phyloP scores from a whole-genome alignment of 2,329 filamentous ascomycete genomes.

The Rutstroemia sydowiana region DNA sequence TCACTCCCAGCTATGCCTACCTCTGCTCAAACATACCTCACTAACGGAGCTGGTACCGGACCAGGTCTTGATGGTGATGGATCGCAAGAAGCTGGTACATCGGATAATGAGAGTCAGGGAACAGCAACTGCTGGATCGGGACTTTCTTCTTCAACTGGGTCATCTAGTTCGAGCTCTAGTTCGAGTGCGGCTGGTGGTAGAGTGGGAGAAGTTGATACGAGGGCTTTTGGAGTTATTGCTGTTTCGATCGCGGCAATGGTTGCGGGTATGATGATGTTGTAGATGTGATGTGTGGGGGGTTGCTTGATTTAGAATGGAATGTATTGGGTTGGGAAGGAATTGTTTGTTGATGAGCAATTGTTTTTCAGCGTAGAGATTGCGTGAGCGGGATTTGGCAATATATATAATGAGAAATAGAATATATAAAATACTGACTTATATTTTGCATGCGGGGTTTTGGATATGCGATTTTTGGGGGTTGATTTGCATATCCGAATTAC shows the following conservation, averaged over 20 bases:
- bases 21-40: constrained; percentile 35
- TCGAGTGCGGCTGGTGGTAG: not conserved
- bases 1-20: constrained; percentile 43
- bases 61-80: constrained; percentile 32
- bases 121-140: constrained; percentile 23
- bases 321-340: too few species aligned
- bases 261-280: constrained; percentile 3
- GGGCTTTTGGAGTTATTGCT: not conserved
- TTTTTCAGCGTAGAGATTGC: too few species aligned
- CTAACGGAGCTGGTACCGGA: constrained; percentile 41
- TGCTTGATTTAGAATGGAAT: too few species aligned
- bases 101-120: constrained; percentile 18
- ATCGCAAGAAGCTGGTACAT: constrained; percentile 28
- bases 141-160: constrained; percentile 6
- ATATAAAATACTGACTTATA: too few species aligned
- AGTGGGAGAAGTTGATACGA: not conserved
- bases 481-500: too few species aligned
- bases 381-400: too few species aligned
- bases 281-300: too few species aligned
- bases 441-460: too few species aligned
- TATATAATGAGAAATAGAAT: too few species aligned
- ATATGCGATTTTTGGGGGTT: too few species aligned
- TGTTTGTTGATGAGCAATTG: too few species aligned
- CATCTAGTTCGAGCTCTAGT: not conserved
- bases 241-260: not conserved